Base-by-base conservation (phyloP, 257 asterid species). In the Ligustrum vulgare region DNA sequence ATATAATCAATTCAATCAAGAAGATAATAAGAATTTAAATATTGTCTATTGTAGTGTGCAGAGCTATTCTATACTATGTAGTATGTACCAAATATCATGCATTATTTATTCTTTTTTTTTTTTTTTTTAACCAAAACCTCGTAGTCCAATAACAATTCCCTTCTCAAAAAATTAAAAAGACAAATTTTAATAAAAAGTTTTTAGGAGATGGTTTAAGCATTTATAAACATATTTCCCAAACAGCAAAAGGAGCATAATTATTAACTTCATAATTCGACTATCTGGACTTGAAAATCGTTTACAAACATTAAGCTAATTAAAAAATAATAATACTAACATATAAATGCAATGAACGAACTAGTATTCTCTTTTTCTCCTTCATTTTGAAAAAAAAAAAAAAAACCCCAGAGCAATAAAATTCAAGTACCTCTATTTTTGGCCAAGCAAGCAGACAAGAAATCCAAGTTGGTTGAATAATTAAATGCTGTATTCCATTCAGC, bases 401-500 rank as follows among this genome's bases (percentile, higher is more conserved):
- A 8, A 12, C n/a, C n/a, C n/a, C n/a, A n/a, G 64, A 54, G 12
- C 43, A 69, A 63, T 31, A 28, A 15, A 10, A 56, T 2, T 22
- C 73, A 35, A 71, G 8, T 75, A 89, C 95, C 97, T 87, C 82
- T 80, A 49, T 74, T 73, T 78, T 64, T 88, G 80, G 84, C 88
- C 72, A 89, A 49, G 88, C 97, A 91, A 81, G 87, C 86, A 37
- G 89, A 70, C 78, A 91, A 84, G 78, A 91, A 91, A 49, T 87
- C 81, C 86, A 87, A 72, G 78, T 91, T 87, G 73, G 84, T 69
- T 7, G 93, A 82, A 73, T 76, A 91, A 76, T 91, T 86, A 77
- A 91, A 91, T 72, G 97, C 91, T 64, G 76, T 71, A 74, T 91
- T 70, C 97, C 97, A 91, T 68, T 91, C 97, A 72, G 82, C 84